Evolutionary conservation across 169 alveolate species (phyloP), one percentile per base, ranked within the genome.

Genomic region (Plasmodium cynomolgi): DNA sequence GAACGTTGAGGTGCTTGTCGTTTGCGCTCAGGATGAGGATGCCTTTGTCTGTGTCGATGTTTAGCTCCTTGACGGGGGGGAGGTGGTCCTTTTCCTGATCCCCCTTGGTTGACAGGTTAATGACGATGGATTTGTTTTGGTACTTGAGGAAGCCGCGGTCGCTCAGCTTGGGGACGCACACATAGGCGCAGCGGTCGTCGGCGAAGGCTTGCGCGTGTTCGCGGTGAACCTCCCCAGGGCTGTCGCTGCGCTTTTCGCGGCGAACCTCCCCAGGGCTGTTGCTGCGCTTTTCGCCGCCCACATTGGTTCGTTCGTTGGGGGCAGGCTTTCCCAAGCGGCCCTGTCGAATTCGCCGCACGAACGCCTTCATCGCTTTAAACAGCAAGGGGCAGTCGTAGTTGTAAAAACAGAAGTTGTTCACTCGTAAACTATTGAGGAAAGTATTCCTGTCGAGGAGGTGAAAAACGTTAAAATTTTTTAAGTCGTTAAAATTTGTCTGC

Each of bases 41-140:
- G 20, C 91, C 94, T 88, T 88, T 88, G 56, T 88, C 75, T 41
- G 94, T 80, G 23, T 88, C 91, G 73, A 88, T 26, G 73, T 88
- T 80, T 56, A 88, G 23, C 33, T 88, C 94, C 29, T 80, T 80
- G 23, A 68, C 83, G 9, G 39, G 31, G 11, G 39, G 74, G 1
- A 88, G 71, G 20, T 23, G 72, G 1, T 88, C 83, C 6, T 80
- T 88, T 39, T 88, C 90, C 31, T 88, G 71, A 2, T 88, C 75
- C 34, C 80, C 39, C 39, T 41, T 54, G 33, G n/a, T 62, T 37
- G 90, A 37, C 29, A 88, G 33, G 47, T 88, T 88, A 20, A 88
- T 80, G 20, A 88, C 71, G 13, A 88, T 88, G 71, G 90, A 62
- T 34, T 79, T 88, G 29, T 80, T 80, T 33, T 88, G 47, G 9